These are phyloP conservation scores for Cladosporium sp. DNA, from an alignment of 2,329 filamentous ascomycete species.

Conservation along the genomic window DNA sequence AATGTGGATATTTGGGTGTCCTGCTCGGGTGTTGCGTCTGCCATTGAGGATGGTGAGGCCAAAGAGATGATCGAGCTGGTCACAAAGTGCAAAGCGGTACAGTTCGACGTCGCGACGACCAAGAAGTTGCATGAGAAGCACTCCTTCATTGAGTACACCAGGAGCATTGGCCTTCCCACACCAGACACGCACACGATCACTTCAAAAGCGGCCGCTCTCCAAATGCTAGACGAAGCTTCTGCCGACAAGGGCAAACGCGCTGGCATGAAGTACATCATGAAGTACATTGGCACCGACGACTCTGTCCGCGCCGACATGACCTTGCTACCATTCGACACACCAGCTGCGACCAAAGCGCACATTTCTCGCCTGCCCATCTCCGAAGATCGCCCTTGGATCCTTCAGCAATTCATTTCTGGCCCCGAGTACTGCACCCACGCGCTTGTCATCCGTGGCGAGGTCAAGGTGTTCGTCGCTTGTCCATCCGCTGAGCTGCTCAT, in stretches of 20 bases:
- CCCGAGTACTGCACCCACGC: slow-evolving; percentile 72
- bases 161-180: slow-evolving; percentile 51
- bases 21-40: slow-evolving; percentile 67
- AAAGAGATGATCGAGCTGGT: slow-evolving; percentile 61
- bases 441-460: slow-evolving; percentile 63
- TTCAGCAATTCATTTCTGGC: slow-evolving; percentile 68
- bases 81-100: slow-evolving; percentile 62
- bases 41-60: slow-evolving; percentile 66
- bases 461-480: slow-evolving; percentile 68
- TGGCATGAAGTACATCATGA: slow-evolving; percentile 62
- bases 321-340: slow-evolving; percentile 58
- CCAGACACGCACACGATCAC: slow-evolving; percentile 53
- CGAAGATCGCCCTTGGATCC: slow-evolving; percentile 59
- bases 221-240: slow-evolving; percentile 48
- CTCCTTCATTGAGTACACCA: slow-evolving; percentile 62
- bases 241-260: slow-evolving; percentile 23
- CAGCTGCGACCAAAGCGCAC: slow-evolving; percentile 55
- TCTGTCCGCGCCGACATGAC: slow-evolving; percentile 62
- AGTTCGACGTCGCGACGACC: slow-evolving; percentile 60
- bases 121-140: slow-evolving; percentile 64
- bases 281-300: slow-evolving; percentile 65
- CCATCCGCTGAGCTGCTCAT: slow-evolving; percentile 63
- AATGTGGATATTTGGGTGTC: slow-evolving; percentile 71
- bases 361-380: slow-evolving; percentile 58
- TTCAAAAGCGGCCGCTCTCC: slow-evolving; percentile 54